Base-by-base conservation (phyloP, 2,329 filamentous ascomycete genomes). In the Fusarium illudens region DNA sequence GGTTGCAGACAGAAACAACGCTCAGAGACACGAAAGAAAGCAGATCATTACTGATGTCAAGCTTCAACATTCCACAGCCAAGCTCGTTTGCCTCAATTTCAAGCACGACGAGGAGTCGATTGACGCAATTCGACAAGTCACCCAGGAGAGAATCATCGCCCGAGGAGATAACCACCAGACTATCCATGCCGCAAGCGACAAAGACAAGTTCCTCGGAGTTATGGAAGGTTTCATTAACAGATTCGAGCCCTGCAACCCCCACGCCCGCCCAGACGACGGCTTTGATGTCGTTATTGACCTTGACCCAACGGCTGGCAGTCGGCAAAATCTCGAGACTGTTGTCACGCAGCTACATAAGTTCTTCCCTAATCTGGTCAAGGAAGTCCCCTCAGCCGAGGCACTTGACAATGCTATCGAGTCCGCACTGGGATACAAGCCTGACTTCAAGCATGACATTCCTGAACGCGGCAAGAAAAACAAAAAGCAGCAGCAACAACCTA, bases 101-200 rank as follows among this genome's bases (percentile, higher is more conserved):
- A 90, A 92, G 7, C 96, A 98, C 75, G 88, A 94, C 60, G 83
- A 97, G 74, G 87, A 92, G 55, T 82, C 93, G 68, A 86, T 96
- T 8, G 86, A 92, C 51, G 83, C 87, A 30, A 92, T 98, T 65
- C 87, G 92, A 44, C 83, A 87, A 59, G 84, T 95, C 25, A 97
- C 94, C 1, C 90, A 88, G 60, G 86, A 90, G 66, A 90, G 96
- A 51, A 93, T 99, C 1, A 82, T 97, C 19, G 86, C 88, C 6
- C 91, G 96, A 20, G 96, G 96, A 13, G 94, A 99, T 78, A 98
- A 98, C 75, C 96, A 99, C 78, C 96, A 99, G 80, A 99, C 96
- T 1, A 98, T 99, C 62, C 94, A 96, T 74, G 94, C 95, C 11
- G 91, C 88, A 46, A 91, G 92, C 58, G 87, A 91, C 44, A 80